Base-by-base conservation (phyloP, 257 asterid genomes). In the Nicotiana benthamiana region DNA sequence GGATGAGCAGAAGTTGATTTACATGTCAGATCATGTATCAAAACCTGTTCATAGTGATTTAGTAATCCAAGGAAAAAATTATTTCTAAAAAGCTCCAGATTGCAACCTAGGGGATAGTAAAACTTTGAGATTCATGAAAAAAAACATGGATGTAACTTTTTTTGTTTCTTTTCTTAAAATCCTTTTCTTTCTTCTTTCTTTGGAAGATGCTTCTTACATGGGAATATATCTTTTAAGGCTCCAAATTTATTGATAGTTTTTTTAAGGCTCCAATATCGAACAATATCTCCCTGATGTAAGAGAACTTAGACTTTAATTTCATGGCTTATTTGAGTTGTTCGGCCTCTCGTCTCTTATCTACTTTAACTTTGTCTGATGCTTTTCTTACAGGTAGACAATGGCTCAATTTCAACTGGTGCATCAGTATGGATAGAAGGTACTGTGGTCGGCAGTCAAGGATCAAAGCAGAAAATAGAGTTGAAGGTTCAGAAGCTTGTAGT, bases 401-500 rank as follows among this genome's bases (percentile, higher is more conserved):
- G 98, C 27, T 64, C 81, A 75, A 84, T 93, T 79, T 79, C 92
- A 81, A 96, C 98, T 57, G 99, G 99, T 64, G 96, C 97, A 82
- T 94, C 99, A 80, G 86, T 92, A 74, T 90, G 90, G 90, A 82
- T 94, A 57, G 94, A 90, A 85, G 99, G 99, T 74, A 86, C 86
- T 61, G 54, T 94, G 22, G 97, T 92, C 64, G 83, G 90, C 83
- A 96, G 99, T 86, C 99, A 93, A 88, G 99, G 99, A 67, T 84
- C 97, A 79, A 96, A 96, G 90, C 97, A 96, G 81, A 96, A 92
- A 83, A 85, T 94, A 57, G 99, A 96, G 83, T 65, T 96, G 90
- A 91, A 90, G 89, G 97, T 94, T 81, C 95, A 89, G 75, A 96
- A 94, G 83, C 96, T 96, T 87, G 85, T 86, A 76, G 48, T 86